A percentile compares a stretch with the other conserved stretches of the same genome.
phyloP scores from a whole-genome alignment of 257 asterid genomes.

The Nicotiana undulata region DNA sequence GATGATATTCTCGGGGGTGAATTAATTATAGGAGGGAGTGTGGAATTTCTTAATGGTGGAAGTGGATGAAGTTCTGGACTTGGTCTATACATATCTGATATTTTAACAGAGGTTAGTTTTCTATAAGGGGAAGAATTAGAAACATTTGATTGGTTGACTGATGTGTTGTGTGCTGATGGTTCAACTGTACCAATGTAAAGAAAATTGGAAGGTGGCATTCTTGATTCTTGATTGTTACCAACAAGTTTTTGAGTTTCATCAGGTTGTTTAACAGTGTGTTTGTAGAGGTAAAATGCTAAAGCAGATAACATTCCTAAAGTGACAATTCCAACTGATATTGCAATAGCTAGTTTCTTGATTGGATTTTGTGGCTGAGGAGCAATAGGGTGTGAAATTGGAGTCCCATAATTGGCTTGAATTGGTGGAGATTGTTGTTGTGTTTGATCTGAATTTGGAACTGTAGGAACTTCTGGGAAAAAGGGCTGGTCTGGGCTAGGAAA shows the following conservation, averaged over 20 bases:
- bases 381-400: constrained; percentile 31
- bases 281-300: constrained; percentile 48
- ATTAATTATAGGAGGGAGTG: constrained; percentile 41
- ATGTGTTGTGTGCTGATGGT: constrained; percentile 41
- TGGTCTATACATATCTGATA: constrained; percentile 75
- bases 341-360: constrained; percentile 52
- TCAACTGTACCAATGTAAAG: constrained; percentile 93
- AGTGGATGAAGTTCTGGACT: constrained; percentile 98
- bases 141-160: constrained; percentile 28
- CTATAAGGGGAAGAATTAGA: constrained; percentile 53
- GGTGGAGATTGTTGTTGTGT: constrained; percentile 35
- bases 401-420: constrained; percentile 14
- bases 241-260: constrained; percentile 65
- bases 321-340: constrained; percentile 41
- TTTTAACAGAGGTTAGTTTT: constrained; percentile 53
- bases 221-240: constrained; percentile 44
- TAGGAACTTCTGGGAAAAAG: constrained; percentile 83
- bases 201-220: constrained; percentile 73
- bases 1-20: constrained; percentile 75
- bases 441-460: constrained; percentile 39
- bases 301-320: constrained; percentile 58
- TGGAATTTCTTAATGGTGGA: constrained; percentile 75
- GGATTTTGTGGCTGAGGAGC: constrained; percentile 29
- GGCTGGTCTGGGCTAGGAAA: constrained; percentile 69
- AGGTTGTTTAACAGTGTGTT: constrained; percentile 32